Conservation (phyloP, 2,329 filamentous ascomycete genomes). For the Alternaria ethzedia region DNA sequence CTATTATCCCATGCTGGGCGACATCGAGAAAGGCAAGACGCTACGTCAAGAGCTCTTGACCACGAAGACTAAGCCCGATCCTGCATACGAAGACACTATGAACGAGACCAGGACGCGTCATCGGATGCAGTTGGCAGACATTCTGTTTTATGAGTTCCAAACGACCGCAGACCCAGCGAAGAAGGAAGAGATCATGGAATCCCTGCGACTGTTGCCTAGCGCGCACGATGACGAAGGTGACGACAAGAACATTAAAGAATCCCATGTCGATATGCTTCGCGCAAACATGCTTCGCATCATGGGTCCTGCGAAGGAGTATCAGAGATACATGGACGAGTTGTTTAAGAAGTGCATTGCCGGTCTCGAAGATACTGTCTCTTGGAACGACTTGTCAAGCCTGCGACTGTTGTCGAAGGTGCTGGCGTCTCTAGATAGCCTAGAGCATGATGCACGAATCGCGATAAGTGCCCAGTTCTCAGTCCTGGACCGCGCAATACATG, state of each 20-base stretch:
- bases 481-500: not conserved
- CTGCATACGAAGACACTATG: not conserved
- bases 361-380: not conserved
- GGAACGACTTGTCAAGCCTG: not conserved
- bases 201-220: too few relatives aligned
- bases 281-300: constrained; percentile 4
- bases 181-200: not conserved
- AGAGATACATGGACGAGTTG: not conserved
- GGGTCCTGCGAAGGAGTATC: not conserved
- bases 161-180: not conserved
- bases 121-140: not conserved
- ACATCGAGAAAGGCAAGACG: not conserved
- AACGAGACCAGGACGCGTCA: not conserved
- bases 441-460: not conserved
- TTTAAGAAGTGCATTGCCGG: not conserved
- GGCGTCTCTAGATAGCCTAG: not conserved
- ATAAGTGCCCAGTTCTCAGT: not conserved
- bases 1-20: not conserved
- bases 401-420: not conserved
- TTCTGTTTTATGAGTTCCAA: not conserved
- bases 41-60: not conserved
- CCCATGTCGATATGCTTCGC: not conserved
- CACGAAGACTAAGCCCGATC: not conserved
- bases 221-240: not conserved
- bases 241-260: not conserved